A percentile compares a stretch with the other conserved stretches of the same genome.
Evolutionary conservation across 2,329 filamentous ascomycete genomes (phyloP).

Genomic region (Aspergillus sp.): DNA sequence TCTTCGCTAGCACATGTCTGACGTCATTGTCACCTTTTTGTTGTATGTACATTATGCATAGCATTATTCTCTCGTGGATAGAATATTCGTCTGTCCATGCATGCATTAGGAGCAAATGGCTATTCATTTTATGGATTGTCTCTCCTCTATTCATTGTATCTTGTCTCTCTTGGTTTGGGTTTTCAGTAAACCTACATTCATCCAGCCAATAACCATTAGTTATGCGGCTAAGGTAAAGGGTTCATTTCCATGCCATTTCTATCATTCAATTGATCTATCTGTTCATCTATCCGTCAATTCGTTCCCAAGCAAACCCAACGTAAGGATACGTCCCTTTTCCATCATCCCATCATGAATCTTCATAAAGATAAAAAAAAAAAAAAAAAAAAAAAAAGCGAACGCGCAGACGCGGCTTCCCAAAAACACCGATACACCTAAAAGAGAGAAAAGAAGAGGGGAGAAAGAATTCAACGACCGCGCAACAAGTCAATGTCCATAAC

Average conservation of each 20-base stretch:
- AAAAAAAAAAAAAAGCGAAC: neutral
- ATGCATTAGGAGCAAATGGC: neutral
- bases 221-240: too few relatives aligned
- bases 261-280: neutral
- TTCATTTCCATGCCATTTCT: neutral
- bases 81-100: neutral
- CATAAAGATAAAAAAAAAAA: neutral
- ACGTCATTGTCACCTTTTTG: neutral
- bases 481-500: neutral
- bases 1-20: neutral
- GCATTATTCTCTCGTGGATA: neutral
- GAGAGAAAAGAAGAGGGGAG: too few relatives aligned
- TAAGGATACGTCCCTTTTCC: neutral
- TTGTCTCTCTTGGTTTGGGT: too few relatives aligned
- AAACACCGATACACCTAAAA: neutral
- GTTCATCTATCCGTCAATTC: neutral
- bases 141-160: neutral
- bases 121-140: neutral
- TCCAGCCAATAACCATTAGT: too few relatives aligned
- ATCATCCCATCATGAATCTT: neutral
- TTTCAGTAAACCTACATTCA: neutral
- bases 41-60: neutral
- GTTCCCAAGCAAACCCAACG: neutral
- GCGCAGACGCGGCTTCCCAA: neutral
- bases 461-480: neutral